These are phyloP conservation scores for Neurospora tetraspora DNA, from an alignment of 495 filamentous ascomycete species.

Conservation along the genomic window DNA sequence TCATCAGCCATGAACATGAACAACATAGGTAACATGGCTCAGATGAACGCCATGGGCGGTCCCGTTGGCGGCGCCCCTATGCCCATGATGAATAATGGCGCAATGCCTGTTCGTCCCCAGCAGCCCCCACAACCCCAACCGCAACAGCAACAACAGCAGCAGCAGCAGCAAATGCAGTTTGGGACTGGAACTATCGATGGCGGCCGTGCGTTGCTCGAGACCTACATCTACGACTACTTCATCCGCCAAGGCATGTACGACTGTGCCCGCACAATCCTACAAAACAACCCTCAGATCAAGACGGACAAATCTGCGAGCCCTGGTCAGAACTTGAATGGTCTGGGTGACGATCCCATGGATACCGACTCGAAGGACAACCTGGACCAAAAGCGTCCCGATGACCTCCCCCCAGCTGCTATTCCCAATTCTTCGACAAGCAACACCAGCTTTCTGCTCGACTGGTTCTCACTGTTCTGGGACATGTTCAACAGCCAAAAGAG, in stretches of 20 bases:
- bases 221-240: slow-evolving; percentile 97
- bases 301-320: slow-evolving; percentile 43
- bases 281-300: slow-evolving; percentile 49
- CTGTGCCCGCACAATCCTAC: slow-evolving; percentile 62
- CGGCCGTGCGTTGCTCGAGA: slow-evolving; percentile 56
- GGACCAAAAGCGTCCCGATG: slow-evolving; percentile 61
- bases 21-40: slow-evolving; percentile 42
- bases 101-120: slow-evolving; percentile 21
- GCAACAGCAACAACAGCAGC: not conserved
- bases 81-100: slow-evolving; percentile 65
- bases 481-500: slow-evolving; percentile 72
- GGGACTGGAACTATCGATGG: slow-evolving; percentile 17
- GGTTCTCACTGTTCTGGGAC: slow-evolving; percentile 97
- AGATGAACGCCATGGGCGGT: slow-evolving; percentile 55
- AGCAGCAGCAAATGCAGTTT: slow-evolving; percentile 16
- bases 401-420: slow-evolving; percentile 49
- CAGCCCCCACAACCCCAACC: slow-evolving; percentile 18
- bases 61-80: slow-evolving; percentile 51
- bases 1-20: slow-evolving; percentile 53
- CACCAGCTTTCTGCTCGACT: slow-evolving; percentile 79
- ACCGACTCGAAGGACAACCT: slow-evolving; percentile 68
- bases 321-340: slow-evolving; percentile 56
- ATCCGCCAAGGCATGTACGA: slow-evolving; percentile 71
- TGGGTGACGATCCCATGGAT: slow-evolving; percentile 75
- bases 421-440: slow-evolving; percentile 57